phyloP scores from a whole-genome alignment of 2,329 filamentous ascomycete genomes.

The Hymenotorrendiella dingleyae region DNA sequence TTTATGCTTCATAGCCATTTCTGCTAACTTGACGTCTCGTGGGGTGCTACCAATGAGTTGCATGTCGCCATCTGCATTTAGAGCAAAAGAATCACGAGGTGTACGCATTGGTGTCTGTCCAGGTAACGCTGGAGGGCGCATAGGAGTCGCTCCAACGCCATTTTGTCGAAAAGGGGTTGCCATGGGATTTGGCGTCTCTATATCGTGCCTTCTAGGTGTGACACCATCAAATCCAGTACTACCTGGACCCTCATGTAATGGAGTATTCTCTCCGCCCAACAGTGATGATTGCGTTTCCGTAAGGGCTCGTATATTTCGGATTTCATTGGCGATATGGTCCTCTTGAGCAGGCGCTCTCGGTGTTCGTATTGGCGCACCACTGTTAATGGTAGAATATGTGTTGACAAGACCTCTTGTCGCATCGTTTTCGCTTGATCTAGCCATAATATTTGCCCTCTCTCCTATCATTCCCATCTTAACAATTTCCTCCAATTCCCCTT shows the following conservation, averaged over 20 bases:
- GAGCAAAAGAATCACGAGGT: conserved; percentile 77
- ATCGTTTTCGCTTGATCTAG: conserved; percentile 73
- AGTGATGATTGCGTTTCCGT: conserved; percentile 93
- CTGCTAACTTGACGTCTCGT: conserved; percentile 65
- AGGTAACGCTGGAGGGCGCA: conserved; percentile 50
- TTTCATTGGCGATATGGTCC: conserved; percentile 93
- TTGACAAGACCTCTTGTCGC: conserved; percentile 80
- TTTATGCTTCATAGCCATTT: conserved; percentile 62
- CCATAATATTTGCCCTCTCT: conserved; percentile 72
- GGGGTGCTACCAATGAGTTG: conserved; percentile 69
- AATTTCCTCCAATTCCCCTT: conserved; percentile 91
- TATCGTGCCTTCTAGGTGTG: conserved; percentile 70
- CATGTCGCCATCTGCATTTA: conserved; percentile 67
- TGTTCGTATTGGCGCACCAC: conserved; percentile 81
- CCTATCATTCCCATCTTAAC: conserved; percentile 98
- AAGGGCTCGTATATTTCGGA: conserved; percentile 84
- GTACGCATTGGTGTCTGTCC: conserved; percentile 83
- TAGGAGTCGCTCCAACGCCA: conserved; percentile 62
- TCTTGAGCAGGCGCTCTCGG: conserved; percentile 87
- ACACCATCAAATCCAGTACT: conserved; percentile 88
- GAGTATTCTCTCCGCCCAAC: conserved; percentile 88
- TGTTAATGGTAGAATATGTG: conserved; percentile 77
- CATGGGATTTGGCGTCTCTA: conserved; percentile 92
- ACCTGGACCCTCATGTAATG: conserved; percentile 70
- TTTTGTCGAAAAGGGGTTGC: conserved; percentile 76